Percentiles rank a stretch among this genome's conserved stretches.
phyloP scores from a whole-genome alignment of 257 asterid species.

The Paulownia fortunei region DNA sequence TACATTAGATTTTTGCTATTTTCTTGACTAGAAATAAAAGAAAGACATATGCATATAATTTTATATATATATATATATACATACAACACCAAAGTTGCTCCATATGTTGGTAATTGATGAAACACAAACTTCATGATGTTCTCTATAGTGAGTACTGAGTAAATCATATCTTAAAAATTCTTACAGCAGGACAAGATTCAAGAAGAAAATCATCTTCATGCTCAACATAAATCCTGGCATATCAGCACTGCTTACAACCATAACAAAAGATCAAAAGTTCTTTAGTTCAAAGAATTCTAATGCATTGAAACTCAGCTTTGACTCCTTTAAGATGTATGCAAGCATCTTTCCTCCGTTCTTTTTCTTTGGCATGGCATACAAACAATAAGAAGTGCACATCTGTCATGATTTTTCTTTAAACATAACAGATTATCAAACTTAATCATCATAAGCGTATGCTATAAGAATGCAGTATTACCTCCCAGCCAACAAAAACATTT shows the following conservation, averaged over 20 bases:
- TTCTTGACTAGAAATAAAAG: too few relatives aligned
- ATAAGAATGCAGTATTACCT: not conserved
- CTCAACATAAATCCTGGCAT: not conserved
- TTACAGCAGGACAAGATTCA: not conserved
- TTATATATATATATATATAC: too few relatives aligned
- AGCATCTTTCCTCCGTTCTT: not conserved
- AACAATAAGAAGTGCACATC: constrained; percentile 11
- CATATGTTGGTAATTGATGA: not conserved
- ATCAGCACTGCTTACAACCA: constrained; percentile 7
- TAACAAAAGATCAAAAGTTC: constrained; percentile 11
- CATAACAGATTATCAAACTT: not conserved
- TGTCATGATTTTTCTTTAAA: not conserved
- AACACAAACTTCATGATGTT: not conserved
- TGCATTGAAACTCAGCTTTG: not conserved
- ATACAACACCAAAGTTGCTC: not conserved
- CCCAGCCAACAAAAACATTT: constrained; percentile 13
- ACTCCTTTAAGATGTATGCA: not conserved
- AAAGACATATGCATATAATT: too few relatives aligned
- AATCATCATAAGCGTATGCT: not conserved
- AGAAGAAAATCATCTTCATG: not conserved
- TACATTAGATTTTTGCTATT: too few relatives aligned
- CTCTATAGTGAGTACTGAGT: not conserved
- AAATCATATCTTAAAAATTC: not conserved
- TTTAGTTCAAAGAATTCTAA: not conserved
- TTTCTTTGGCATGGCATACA: not conserved